Evolutionary conservation across 2,329 filamentous ascomycete genomes (phyloP).

Genomic region (Cercospora beticola): DNA sequence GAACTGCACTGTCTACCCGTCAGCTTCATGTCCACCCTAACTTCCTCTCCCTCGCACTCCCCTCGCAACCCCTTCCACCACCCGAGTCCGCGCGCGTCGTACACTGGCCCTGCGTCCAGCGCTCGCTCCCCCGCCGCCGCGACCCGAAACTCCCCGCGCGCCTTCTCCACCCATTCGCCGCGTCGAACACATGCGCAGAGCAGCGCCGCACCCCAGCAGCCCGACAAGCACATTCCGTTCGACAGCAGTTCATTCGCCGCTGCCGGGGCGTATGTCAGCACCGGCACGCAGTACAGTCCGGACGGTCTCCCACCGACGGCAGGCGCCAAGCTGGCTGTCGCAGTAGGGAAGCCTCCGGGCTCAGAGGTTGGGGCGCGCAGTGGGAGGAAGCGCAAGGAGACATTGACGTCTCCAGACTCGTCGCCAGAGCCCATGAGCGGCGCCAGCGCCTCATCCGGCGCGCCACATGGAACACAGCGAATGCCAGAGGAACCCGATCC

Average conservation of each 20-base stretch:
- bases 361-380: conserved; percentile 12
- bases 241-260: conserved; percentile 6
- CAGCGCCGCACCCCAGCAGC: conserved; percentile 17
- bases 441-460: conserved; percentile 24
- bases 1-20: background rate
- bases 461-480: conserved; percentile 19
- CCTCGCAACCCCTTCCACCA: conserved; percentile 9
- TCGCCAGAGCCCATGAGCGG: conserved; percentile 26
- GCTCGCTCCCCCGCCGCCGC: conserved; percentile 11
- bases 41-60: conserved; percentile 12
- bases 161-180: conserved; percentile 11
- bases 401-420: conserved; percentile 20
- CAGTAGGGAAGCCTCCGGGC: conserved; percentile 22
- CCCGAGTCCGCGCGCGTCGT: conserved; percentile 12
- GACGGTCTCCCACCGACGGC: conserved; percentile 49
- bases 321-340: conserved; percentile 25
- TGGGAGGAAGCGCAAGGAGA: conserved; percentile 34
- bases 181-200: conserved; percentile 23
- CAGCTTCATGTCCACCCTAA: conserved; percentile 15
- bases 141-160: conserved; percentile 13
- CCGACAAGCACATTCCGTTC: conserved; percentile 14
- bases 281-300: conserved; percentile 57
- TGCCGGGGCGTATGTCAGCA: conserved; percentile 43
- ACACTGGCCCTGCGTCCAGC: conserved; percentile 4
- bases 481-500: conserved; percentile 15